These are phyloP conservation scores for Penicillium sp. DNA, from an alignment of 2,329 filamentous ascomycete species.

Conservation along the genomic window DNA sequence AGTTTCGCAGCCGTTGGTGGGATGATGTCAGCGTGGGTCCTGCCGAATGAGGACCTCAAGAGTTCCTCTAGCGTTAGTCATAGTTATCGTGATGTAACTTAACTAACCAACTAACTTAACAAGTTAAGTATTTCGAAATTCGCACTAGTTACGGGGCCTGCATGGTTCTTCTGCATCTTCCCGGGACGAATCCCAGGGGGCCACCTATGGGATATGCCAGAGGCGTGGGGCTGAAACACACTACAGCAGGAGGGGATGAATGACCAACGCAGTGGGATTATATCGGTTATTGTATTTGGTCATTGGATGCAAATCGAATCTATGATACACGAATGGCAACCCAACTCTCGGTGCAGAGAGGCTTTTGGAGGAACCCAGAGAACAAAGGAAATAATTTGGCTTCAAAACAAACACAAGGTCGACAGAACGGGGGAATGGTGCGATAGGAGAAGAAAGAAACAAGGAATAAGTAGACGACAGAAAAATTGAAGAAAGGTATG, in stretches of 20 bases:
- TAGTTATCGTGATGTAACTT: background rate
- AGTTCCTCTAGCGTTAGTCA: background rate
- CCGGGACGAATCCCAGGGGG: background rate
- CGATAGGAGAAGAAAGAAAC: conserved; percentile 23
- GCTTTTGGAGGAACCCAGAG: conserved; percentile 28
- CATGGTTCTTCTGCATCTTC: conserved; percentile 20
- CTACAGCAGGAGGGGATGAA: background rate
- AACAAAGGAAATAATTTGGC: conserved; percentile 32
- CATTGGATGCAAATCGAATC: conserved; percentile 33
- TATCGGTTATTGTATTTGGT: conserved; percentile 27
- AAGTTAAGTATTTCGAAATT: background rate
- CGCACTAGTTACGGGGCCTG: background rate
- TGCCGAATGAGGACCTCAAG: conserved; percentile 10
- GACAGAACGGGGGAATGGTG: conserved; percentile 24
- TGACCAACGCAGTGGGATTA: background rate
- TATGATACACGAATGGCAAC: conserved; percentile 39
- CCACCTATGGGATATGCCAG: background rate
- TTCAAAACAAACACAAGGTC: conserved; percentile 26
- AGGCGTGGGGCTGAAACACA: conserved; percentile 1
- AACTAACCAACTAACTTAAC: background rate
- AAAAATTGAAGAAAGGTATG: background rate
- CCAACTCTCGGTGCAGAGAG: conserved; percentile 23
- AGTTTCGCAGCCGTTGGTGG: conserved; percentile 5
- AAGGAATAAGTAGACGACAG: conserved; percentile 17
- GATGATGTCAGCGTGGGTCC: conserved; percentile 34